Evolutionary conservation across 441 rosid species (phyloP).

Genomic region (Pelargonium myrrhifolium): DNA sequence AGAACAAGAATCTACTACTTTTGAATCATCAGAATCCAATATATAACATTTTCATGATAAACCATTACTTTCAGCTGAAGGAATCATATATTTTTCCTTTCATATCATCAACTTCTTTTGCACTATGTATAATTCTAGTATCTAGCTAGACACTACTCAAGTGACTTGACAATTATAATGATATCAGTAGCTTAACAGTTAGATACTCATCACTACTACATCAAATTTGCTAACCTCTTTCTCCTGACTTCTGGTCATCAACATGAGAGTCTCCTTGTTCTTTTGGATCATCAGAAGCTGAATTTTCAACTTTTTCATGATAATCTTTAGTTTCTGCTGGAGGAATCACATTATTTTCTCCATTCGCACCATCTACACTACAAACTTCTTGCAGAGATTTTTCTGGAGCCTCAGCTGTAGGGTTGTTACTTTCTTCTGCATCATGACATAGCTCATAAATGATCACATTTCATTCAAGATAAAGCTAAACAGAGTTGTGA

Average conservation of each 20-base stretch:
- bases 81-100: too few species aligned
- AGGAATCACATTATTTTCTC: conserved; percentile 18
- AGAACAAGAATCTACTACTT: too few species aligned
- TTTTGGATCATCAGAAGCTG: conserved; percentile 19
- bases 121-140: not conserved
- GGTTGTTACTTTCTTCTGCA: conserved; percentile 28
- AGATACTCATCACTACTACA: not conserved
- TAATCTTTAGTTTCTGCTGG: conserved; percentile 16
- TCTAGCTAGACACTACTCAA: not conserved
- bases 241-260: conserved; percentile 10
- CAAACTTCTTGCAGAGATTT: conserved; percentile 23
- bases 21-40: too few species aligned
- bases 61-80: too few species aligned
- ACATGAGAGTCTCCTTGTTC: conserved; percentile 16
- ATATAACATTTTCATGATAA: too few species aligned
- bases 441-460: conserved; percentile 7
- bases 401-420: conserved; percentile 11
- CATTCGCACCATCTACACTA: conserved; percentile 13
- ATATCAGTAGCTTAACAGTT: not conserved
- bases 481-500: not conserved
- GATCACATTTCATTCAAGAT: not conserved
- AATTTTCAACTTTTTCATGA: conserved; percentile 18
- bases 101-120: too few species aligned
- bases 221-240: conserved; percentile 20
- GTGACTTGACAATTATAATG: not conserved